Evolutionary conservation across 2,329 filamentous ascomycete genomes (phyloP), one percentile per base, ranked within the genome.

Genomic region (Onygenales sp.): DNA sequence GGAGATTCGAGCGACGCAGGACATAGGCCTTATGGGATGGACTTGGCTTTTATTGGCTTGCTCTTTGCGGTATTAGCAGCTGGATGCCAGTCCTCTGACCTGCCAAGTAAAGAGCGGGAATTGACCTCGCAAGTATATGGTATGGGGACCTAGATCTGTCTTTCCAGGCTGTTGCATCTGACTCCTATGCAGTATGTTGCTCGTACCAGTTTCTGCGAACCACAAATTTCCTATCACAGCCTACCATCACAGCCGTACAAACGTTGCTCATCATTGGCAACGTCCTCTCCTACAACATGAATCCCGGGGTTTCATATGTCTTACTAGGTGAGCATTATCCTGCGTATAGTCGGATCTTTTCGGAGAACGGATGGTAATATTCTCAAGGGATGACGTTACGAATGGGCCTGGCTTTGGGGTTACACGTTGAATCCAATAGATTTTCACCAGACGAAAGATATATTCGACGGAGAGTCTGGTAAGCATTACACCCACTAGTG

Each of bases 141-240:
- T 79, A 68, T 58, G 72, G 21, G 21, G 21, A 27, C 21, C 21
- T 27, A 27, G 21, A 27, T 27, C 21, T 27, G 21, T 27, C 21
- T 27, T 27, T 27, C 21, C 21, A 27, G 21, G 21, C 21, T 27
- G 21, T 27, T 27, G 21, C 21, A 37, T 52, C 68, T 74, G 51
- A 73, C 55, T n/a, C 37, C 33, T 37, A 17, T 44, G 7, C 52
- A 78, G 77, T 83, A 4, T 84, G 81, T 66, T 84, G 81, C 65
- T 81, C 79, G 48, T 83, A 84, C 57, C 81, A 84, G 63, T 83
- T 81, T 60, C 70, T 84, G 31, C 77, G 81, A 14, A 80, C 83
- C 66, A 81, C 78, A 27, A 84, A 84, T 58, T 84, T 83, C 62
- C 63, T 84, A 6, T 83, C 81, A 0, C 78, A 82, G 54, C 78